Evolutionary conservation across 129 eudicot genomes (phyloP).

Genomic region (Tagetes patula): DNA sequence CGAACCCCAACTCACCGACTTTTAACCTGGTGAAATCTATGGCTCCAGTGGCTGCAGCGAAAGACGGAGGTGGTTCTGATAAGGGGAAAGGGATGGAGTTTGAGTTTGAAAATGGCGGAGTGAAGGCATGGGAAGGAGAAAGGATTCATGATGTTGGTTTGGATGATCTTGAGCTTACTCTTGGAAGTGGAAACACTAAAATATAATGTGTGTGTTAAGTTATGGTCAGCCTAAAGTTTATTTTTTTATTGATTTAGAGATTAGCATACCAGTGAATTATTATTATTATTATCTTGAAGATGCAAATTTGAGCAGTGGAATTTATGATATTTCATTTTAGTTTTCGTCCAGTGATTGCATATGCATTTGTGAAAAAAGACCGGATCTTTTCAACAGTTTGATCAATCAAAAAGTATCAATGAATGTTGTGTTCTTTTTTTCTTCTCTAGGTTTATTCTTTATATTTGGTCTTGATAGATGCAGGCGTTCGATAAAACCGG

Average conservation of each 20-base stretch:
- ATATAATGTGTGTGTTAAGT: constrained; percentile 24
- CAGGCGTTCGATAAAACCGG: not conserved
- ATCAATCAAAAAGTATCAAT: constrained; percentile 28
- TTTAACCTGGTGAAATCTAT: constrained; percentile 68
- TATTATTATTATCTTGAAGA: constrained; percentile 35
- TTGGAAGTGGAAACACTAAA: constrained; percentile 64
- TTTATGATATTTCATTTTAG: constrained; percentile 25
- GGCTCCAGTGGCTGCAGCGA: constrained; percentile 38
- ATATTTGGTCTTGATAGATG: constrained; percentile 6
- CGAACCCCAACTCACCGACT: constrained; percentile 82
- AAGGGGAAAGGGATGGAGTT: constrained; percentile 69
- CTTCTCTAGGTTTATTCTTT: constrained; percentile 19
- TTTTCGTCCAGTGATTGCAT: constrained; percentile 24
- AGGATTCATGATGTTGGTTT: constrained; percentile 93
- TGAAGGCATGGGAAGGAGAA: constrained; percentile 98
- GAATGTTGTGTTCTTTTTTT: constrained; percentile 28
- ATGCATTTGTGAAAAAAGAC: constrained; percentile 35
- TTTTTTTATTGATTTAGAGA: constrained; percentile 13
- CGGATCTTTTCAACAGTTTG: constrained; percentile 32
- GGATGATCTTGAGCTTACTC: constrained; percentile 97
- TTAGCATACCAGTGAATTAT: constrained; percentile 33
- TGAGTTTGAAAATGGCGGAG: constrained; percentile 64
- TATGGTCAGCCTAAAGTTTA: constrained; percentile 22
- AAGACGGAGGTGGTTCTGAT: constrained; percentile 43
- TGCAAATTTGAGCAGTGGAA: constrained; percentile 33